Conservation (phyloP, 2,329 filamentous ascomycete species). For the Talaromyces sp. region DNA sequence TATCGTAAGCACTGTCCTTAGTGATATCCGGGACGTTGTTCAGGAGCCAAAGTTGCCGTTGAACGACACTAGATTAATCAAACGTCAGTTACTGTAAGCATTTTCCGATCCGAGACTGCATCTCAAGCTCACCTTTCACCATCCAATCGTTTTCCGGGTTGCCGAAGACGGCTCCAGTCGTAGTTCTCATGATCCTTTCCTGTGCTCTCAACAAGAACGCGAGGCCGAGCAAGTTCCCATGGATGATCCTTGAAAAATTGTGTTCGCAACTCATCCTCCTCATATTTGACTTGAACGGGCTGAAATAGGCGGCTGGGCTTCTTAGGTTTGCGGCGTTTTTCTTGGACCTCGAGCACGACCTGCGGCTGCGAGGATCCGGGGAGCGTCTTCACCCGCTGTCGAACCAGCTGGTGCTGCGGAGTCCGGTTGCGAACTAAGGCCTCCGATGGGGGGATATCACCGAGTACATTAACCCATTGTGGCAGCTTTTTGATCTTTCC, state of each 20-base stretch:
- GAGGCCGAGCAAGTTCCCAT: constrained; percentile 91
- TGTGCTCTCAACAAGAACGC: constrained; percentile 80
- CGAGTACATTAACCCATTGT: constrained; percentile 60
- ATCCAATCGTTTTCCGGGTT: constrained; percentile 74
- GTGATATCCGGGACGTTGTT: constrained; percentile 61
- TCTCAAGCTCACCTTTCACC: constrained; percentile 72
- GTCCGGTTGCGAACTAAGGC: constrained; percentile 62
- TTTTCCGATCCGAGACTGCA: background rate
- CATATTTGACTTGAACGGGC: constrained; percentile 75
- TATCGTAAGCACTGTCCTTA: constrained; percentile 76
- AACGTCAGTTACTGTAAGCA: background rate
- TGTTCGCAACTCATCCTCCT: constrained; percentile 78
- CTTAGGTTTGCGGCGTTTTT: constrained; percentile 51
- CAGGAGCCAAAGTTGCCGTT: constrained; percentile 87
- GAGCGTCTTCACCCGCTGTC: constrained; percentile 41
- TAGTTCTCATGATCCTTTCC: constrained; percentile 76
- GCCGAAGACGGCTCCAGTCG: constrained; percentile 79
- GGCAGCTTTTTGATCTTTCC: constrained; percentile 41
- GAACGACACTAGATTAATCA: constrained; percentile 70
- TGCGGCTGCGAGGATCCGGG: constrained; percentile 33
- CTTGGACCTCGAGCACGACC: constrained; percentile 39
- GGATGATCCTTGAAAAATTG: constrained; percentile 93
- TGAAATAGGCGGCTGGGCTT: constrained; percentile 78
- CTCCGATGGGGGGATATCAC: constrained; percentile 62
- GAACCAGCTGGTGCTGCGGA: constrained; percentile 47